These are phyloP conservation scores for Phialophora expanda DNA, from an alignment of 2,329 filamentous ascomycete genomes.

Conservation along the genomic window DNA sequence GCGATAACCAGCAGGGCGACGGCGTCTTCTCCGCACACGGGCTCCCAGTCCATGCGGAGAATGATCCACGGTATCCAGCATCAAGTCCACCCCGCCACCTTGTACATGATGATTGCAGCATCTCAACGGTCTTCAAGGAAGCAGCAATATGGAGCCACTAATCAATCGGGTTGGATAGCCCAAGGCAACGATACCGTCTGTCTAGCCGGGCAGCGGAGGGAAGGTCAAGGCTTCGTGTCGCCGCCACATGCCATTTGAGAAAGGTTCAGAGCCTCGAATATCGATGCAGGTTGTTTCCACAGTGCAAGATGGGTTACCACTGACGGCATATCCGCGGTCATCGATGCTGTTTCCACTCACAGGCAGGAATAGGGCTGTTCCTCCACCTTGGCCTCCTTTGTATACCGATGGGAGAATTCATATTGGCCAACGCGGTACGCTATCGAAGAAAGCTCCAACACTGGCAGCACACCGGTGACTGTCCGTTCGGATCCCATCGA, in stretches of 20 bases:
- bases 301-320: background rate
- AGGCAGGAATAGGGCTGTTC: background rate
- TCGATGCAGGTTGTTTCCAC: background rate
- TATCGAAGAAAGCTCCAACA: background rate
- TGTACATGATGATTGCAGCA: background rate
- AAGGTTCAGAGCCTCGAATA: background rate
- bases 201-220: background rate
- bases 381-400: constrained; percentile 2
- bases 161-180: background rate
- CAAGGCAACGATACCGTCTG: background rate
- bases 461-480: background rate
- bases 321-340: background rate
- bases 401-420: background rate
- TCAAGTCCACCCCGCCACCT: background rate
- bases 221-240: background rate
- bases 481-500: background rate
- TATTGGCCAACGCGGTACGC: background rate
- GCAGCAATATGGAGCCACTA: background rate
- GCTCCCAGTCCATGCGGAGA: background rate
- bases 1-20: background rate
- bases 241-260: background rate
- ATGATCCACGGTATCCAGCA: background rate
- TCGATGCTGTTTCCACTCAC: constrained; percentile 1
- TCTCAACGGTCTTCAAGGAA: background rate
- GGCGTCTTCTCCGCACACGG: background rate